Evolutionary conservation across 2,329 filamentous ascomycete species (phyloP).

Genomic region (Fusarium austroafricanum): DNA sequence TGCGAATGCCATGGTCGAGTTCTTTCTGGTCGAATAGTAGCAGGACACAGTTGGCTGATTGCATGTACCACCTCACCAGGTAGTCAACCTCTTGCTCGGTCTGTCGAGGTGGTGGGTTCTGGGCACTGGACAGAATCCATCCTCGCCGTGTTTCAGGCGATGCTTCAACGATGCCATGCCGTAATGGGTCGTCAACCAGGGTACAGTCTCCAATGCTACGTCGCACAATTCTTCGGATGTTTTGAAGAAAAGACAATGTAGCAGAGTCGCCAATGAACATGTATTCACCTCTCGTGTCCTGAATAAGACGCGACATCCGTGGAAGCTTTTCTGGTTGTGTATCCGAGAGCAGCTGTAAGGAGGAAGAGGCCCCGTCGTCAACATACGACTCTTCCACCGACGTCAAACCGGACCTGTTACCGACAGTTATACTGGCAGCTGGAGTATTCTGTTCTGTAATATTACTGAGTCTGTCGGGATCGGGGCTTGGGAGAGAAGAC

Average conservation of each 20-base stretch:
- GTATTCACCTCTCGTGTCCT: slow-evolving; percentile 49
- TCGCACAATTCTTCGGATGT: slow-evolving; percentile 49
- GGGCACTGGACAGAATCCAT: slow-evolving; percentile 44
- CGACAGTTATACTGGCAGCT: slow-evolving; percentile 18
- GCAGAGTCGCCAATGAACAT: slow-evolving; percentile 54
- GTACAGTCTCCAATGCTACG: slow-evolving; percentile 48
- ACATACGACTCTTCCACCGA: slow-evolving; percentile 20
- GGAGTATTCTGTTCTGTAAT: slow-evolving; percentile 31
- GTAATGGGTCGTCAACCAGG: slow-evolving; percentile 51
- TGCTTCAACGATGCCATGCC: slow-evolving; percentile 50
- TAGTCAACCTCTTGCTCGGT: slow-evolving; percentile 42
- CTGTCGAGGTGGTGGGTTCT: slow-evolving; percentile 43
- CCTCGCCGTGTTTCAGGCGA: slow-evolving; percentile 45
- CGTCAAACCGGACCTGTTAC: slow-evolving; percentile 15
- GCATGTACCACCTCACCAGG: slow-evolving; percentile 50
- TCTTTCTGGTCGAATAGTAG: slow-evolving; percentile 49
- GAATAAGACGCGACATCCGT: slow-evolving; percentile 48
- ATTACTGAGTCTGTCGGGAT: slow-evolving; percentile 42
- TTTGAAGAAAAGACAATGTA: slow-evolving; percentile 50
- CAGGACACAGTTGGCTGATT: slow-evolving; percentile 44
- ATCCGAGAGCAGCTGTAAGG: slow-evolving; percentile 38
- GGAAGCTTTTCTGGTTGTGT: slow-evolving; percentile 42
- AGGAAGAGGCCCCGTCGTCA: slow-evolving; percentile 28
- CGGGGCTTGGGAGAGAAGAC: slow-evolving; percentile 43
- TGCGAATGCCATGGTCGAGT: slow-evolving; percentile 41